Conservation (phyloP, 371 early-diverging fungal genomes). For the Saksenaea oblongispora region DNA sequence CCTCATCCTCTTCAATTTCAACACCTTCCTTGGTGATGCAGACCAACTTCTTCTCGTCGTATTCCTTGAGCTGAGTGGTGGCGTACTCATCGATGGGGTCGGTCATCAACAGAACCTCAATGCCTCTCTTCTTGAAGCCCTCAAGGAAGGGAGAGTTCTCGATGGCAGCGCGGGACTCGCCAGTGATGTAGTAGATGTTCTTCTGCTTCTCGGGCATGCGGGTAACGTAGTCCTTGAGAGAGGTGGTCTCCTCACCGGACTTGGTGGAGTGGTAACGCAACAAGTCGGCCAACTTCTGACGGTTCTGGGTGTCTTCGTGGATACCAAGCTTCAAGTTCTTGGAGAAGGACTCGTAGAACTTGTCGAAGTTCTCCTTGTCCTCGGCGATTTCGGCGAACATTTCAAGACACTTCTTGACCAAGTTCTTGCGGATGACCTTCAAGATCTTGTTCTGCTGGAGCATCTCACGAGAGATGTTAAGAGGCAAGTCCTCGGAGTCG, state of each 20-base stretch:
- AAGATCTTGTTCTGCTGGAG: slow-evolving; percentile 80
- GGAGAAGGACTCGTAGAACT: slow-evolving; percentile 75
- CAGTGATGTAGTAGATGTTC: slow-evolving; percentile 98
- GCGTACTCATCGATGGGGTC: slow-evolving; percentile 95
- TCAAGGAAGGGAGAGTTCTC: slow-evolving; percentile 98
- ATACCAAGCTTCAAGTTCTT: slow-evolving; percentile 80
- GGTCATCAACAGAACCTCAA: slow-evolving; percentile 93
- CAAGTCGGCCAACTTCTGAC: slow-evolving; percentile 69
- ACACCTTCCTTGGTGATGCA: slow-evolving; percentile 98
- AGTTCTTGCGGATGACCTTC: slow-evolving; percentile 78
- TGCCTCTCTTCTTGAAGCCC: slow-evolving; percentile 97
- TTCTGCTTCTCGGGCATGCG: slow-evolving; percentile 83
- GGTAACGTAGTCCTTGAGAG: slow-evolving; percentile 79
- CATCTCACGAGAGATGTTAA: slow-evolving; percentile 91
- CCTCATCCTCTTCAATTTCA: slow-evolving; percentile 97
- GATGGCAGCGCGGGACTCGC: slow-evolving; percentile 92
- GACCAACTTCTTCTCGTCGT: slow-evolving; percentile 98
- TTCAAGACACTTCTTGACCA: slow-evolving; percentile 81
- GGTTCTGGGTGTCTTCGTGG: slow-evolving; percentile 68
- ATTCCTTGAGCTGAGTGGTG: slow-evolving; percentile 97
- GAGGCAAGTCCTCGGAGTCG: slow-evolving; percentile 84
- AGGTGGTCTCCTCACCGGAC: slow-evolving; percentile 60
- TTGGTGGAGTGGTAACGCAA: slow-evolving; percentile 76
- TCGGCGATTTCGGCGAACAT: slow-evolving; percentile 72
- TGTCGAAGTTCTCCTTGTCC: slow-evolving; percentile 72